Base-by-base conservation (phyloP, 768 basidiomycete species). In the Suillus paluster region DNA sequence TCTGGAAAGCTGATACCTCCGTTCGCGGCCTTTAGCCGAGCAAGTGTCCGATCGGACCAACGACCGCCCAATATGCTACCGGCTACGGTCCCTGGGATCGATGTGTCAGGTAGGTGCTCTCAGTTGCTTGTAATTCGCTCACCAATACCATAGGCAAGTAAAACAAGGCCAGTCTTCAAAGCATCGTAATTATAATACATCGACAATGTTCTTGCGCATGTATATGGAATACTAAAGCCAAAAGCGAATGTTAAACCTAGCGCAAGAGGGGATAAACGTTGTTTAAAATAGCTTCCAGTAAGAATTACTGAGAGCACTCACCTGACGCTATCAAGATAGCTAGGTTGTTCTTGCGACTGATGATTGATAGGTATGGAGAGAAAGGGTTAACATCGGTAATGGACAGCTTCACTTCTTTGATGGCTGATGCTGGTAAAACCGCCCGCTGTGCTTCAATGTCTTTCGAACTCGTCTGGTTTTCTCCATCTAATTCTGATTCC, bases 381-480 rank as follows among this genome's bases (percentile, higher is more conserved):
- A 92, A 68, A 1, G 92, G 92, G 70, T 92, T 93, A 12, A 94
- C 79, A 67, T 95, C 92, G 46, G 69, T 77, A 2, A 94, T 66
- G 7, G 88, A 84, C 36, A 93, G 75, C 65, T 83, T 84, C 59
- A 89, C 70, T 38, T 79, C 73, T 19, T 65, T 73, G 2, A 74
- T 48, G n/a, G 64, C 59, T 25, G 63, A 59, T 3, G 61, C 54
- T n/a, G 63, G 57, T 21, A 41, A 12, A 39, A 39, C 60, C 62
- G 45, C 68, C 57, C 48, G 15, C 52, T 70, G 62, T 61, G 63
- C 57, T 70, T 71, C 55, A 66, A 71, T 41, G 68, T 79, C 67
- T 72, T 71, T 56, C 44, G 64, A 45, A 25, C 64, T 62, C 30
- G 59, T 62, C 15, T 9, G 10, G 45, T 39, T 42, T 5, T 53